phyloP scores from a whole-genome alignment of 108 stramenopile species.

The Pseudonitzschia multiseries region DNA sequence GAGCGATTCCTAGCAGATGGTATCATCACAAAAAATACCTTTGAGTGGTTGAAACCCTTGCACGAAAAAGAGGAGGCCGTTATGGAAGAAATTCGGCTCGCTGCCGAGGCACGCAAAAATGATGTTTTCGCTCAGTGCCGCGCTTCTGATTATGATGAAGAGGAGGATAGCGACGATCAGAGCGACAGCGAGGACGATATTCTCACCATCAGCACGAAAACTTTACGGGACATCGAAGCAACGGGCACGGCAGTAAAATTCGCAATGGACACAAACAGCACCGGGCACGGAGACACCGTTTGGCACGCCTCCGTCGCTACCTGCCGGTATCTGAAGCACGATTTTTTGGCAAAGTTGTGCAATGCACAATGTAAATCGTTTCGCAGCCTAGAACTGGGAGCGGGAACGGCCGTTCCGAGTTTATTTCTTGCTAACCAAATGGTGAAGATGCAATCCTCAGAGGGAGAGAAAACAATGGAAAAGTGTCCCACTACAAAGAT shows the following conservation, averaged over 20 bases:
- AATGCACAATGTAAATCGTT: neutral
- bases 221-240: neutral
- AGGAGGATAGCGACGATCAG: slow-evolving; percentile 12
- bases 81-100: slow-evolving; percentile 1
- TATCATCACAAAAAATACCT: slow-evolving; percentile 17
- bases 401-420: slow-evolving; percentile 33
- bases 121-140: neutral
- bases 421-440: slow-evolving; percentile 13
- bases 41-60: slow-evolving; percentile 27
- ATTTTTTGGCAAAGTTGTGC: neutral
- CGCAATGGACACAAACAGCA: slow-evolving; percentile 9
- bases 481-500: neutral
- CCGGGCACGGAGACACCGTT: slow-evolving; percentile 31
- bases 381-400: slow-evolving; percentile 24
- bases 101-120: neutral
- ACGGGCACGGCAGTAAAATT: neutral
- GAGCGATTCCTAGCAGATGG: neutral
- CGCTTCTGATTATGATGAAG: slow-evolving; percentile 13
- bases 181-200: neutral
- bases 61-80: slow-evolving; percentile 20
- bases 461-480: neutral
- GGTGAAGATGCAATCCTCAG: neutral
- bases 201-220: neutral
- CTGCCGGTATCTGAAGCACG: slow-evolving; percentile 21
- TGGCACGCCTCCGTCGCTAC: slow-evolving; percentile 37